A percentile compares a stretch with the other conserved stretches of the same genome.
Conservation (phyloP, 148 eudicot species). For the Fagopyrum esculentum region DNA sequence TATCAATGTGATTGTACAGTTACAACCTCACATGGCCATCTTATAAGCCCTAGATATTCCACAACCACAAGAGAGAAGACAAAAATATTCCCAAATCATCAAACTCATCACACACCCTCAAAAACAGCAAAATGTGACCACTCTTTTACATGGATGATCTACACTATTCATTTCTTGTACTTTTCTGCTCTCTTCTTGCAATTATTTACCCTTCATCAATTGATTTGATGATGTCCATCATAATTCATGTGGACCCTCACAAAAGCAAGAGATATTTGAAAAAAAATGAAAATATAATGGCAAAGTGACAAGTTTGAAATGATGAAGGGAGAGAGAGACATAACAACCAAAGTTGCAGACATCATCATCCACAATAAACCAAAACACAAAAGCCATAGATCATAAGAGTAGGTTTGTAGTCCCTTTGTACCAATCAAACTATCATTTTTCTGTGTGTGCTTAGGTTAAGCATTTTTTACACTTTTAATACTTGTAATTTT, state of each 20-base stretch:
- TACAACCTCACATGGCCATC: background rate
- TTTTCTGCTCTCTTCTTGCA: background rate
- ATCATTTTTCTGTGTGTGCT: no score
- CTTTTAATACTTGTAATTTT: no score
- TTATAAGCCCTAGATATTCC: slow-evolving; percentile 1
- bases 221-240: slow-evolving; percentile 2
- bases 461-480: no score
- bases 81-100: background rate
- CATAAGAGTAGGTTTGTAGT: background rate
- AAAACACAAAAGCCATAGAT: background rate
- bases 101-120: background rate
- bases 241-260: slow-evolving; percentile 2
- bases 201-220: background rate
- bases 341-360: background rate
- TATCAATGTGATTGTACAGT: background rate
- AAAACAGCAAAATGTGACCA: background rate
- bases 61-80: background rate
- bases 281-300: background rate
- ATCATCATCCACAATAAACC: slow-evolving; percentile 8
- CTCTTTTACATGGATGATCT: background rate
- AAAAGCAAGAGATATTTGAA: background rate
- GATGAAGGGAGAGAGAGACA: slow-evolving; percentile 2
- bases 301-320: slow-evolving; percentile 10
- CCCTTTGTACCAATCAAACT: background rate
- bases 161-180: slow-evolving; percentile 6